phyloP scores from a whole-genome alignment of 306 rosid genomes.

The Vigna angularis region DNA sequence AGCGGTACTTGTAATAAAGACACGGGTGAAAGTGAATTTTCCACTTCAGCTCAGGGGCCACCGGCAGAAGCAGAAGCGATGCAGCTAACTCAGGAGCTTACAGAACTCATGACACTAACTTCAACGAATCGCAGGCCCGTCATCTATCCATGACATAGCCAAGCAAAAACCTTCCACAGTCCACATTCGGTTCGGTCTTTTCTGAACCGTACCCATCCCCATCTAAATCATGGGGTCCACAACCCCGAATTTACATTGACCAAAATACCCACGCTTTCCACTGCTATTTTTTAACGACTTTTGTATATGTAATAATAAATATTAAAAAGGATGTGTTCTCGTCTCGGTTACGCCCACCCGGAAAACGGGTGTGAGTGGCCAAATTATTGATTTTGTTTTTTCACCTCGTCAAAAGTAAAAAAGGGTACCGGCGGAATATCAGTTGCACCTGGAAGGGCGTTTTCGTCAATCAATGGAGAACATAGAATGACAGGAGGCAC shows the following conservation, averaged over 20 bases:
- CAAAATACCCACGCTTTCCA: constrained; percentile 32
- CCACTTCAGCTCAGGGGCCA: not conserved
- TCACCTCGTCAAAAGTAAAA: constrained; percentile 19
- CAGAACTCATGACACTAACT: not conserved
- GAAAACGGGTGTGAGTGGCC: not conserved
- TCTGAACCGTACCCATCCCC: constrained; percentile 33
- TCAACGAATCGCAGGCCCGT: constrained; percentile 33
- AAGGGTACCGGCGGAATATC: constrained; percentile 30
- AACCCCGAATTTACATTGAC: constrained; percentile 28
- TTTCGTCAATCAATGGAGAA: constrained; percentile 45
- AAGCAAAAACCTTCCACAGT: constrained; percentile 11
- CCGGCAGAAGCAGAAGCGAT: not conserved
- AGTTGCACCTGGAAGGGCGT: constrained; percentile 42
- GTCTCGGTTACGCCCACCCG: not conserved
- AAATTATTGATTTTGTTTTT: not conserved
- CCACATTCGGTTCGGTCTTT: not conserved
- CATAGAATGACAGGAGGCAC: constrained; percentile 28
- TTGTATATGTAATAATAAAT: not conserved
- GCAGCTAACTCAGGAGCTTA: not conserved
- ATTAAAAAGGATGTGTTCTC: not conserved
- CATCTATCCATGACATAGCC: not conserved
- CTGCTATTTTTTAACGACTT: not conserved
- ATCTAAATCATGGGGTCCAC: constrained; percentile 44
- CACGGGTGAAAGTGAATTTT: not conserved
- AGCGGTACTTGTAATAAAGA: not conserved